These are phyloP conservation scores for Hyphopichia wangnamkhiaoensis DNA, from an alignment of 1,139 yeast species.

Conservation along the genomic window DNA sequence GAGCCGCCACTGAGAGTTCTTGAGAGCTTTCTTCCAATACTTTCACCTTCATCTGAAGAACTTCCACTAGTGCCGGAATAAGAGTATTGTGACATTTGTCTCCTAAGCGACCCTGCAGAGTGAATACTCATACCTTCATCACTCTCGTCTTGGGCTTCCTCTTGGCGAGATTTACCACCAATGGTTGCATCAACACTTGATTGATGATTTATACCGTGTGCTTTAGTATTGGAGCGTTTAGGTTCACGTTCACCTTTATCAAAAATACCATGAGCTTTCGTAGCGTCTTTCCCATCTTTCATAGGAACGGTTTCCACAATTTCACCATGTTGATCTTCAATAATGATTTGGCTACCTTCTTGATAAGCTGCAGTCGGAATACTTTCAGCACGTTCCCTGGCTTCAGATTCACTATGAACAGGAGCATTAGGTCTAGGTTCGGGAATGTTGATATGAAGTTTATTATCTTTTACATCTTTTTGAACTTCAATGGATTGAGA, in stretches of 20 bases:
- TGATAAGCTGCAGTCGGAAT: conserved; percentile 54
- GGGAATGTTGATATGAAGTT: conserved; percentile 10
- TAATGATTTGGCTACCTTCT: conserved; percentile 68
- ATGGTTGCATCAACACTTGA: background rate
- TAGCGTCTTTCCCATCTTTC: conserved; percentile 4
- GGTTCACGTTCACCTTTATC: conserved; percentile 2
- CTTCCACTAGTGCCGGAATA: conserved; percentile 9
- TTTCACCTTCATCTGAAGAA: conserved; percentile 15
- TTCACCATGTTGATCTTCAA: conserved; percentile 86
- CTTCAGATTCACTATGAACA: conserved; percentile 3
- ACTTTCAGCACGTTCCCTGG: conserved; percentile 3
- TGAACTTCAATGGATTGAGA: conserved; percentile 11
- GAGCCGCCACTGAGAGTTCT: conserved; percentile 10
- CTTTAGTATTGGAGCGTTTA: background rate
- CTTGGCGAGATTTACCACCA: background rate
- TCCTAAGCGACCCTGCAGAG: conserved; percentile 40
- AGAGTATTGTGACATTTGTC: conserved; percentile 37
- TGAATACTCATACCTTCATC: conserved; percentile 36
- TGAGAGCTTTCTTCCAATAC: conserved; percentile 11
- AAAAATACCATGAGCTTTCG: background rate
- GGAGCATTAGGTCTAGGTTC: conserved; percentile 10
- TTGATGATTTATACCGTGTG: background rate
- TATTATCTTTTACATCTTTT: conserved; percentile 4
- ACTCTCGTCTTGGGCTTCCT: conserved; percentile 1
- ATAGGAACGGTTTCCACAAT: conserved; percentile 49